A percentile compares a stretch with the other conserved stretches of the same genome.
Conservation (phyloP, 768 basidiomycete species). For the Mycena crocata region DNA sequence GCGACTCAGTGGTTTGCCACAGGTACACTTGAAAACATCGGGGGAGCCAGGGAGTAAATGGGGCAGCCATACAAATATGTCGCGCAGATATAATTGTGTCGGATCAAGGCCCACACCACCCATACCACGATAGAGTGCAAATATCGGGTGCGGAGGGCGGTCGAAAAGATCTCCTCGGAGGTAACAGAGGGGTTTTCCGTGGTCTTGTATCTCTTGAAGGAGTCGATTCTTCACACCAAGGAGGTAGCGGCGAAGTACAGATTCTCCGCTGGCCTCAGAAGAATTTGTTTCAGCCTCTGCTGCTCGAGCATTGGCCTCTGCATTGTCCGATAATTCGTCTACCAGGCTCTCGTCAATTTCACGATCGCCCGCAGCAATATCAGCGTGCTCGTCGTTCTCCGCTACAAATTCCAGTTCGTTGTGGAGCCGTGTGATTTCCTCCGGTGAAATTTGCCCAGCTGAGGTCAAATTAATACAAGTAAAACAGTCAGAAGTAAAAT, state of each 20-base stretch:
- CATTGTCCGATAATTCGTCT: neutral
- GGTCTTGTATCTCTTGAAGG: neutral
- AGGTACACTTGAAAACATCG: neutral
- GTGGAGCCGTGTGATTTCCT: neutral
- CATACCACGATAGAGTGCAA: neutral
- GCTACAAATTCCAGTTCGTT: neutral
- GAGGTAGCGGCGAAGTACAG: neutral
- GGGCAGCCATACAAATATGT: neutral
- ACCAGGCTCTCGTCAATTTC: neutral
- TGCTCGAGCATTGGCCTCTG: neutral
- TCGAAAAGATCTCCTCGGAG: neutral
- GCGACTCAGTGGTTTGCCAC: neutral
- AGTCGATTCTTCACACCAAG: neutral
- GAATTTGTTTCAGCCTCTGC: neutral
- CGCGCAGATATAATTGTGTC: neutral
- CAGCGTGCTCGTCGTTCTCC: constrained; percentile 2
- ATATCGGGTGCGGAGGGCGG: neutral
- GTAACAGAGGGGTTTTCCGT: neutral
- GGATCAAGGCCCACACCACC: neutral
- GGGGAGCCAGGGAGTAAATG: neutral
- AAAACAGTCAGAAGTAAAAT: too few species aligned
- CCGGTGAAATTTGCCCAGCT: neutral
- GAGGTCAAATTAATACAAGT: too few species aligned
- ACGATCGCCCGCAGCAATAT: neutral
- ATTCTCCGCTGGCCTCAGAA: neutral